Conservation (phyloP, 2,329 filamentous ascomycete genomes). For the Aphanocladium album region DNA sequence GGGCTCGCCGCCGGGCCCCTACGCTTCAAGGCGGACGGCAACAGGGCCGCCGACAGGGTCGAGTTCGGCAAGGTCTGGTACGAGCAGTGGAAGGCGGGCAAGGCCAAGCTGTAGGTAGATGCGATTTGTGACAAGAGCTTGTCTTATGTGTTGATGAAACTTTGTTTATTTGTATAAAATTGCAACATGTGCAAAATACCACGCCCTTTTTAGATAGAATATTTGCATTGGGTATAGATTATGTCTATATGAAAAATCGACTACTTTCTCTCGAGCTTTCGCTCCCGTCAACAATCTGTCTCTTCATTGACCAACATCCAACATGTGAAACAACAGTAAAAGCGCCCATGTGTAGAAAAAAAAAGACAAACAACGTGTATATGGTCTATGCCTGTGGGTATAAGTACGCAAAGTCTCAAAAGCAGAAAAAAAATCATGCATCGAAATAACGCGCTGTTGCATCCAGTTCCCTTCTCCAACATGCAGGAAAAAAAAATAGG, state of each 20-base stretch:
- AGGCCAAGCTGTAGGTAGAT: constrained; percentile 34
- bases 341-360: background rate
- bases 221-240: background rate
- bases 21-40: constrained; percentile 78
- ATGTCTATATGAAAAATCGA: background rate
- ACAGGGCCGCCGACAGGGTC: constrained; percentile 41
- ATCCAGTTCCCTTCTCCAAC: background rate
- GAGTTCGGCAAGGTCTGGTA: constrained; percentile 43
- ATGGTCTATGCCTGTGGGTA: constrained; percentile 11
- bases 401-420: constrained; percentile 8
- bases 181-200: background rate
- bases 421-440: constrained; percentile 6
- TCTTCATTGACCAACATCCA: background rate
- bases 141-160: background rate
- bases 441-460: background rate
- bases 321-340: background rate
- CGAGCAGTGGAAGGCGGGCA: constrained; percentile 41
- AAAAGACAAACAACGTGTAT: background rate
- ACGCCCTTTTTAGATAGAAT: background rate
- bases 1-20: constrained; percentile 52
- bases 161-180: background rate
- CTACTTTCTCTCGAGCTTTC: background rate
- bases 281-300: background rate
- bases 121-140: too few relatives aligned
- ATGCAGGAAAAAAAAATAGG: background rate